Evolutionary conservation across 257 asterid genomes (phyloP).

Genomic region (Lantana camara): DNA sequence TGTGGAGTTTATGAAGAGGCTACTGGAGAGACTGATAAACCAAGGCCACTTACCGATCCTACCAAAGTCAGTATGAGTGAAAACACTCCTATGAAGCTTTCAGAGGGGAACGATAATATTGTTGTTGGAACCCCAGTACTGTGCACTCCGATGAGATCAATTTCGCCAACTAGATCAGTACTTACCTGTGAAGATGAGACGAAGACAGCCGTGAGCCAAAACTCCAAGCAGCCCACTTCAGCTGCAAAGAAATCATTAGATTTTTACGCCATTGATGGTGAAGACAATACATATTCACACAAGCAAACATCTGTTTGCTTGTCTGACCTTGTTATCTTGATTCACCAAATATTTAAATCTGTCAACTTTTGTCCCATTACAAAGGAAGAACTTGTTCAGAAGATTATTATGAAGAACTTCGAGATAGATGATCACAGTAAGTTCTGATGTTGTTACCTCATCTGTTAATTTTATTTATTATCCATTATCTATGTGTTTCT

Average conservation of each 20-base stretch:
- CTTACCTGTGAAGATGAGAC: constrained; percentile 62
- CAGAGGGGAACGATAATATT: constrained; percentile 32
- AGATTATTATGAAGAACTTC: constrained; percentile 65
- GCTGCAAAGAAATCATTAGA: constrained; percentile 71
- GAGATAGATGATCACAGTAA: constrained; percentile 64
- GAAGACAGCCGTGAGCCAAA: constrained; percentile 49
- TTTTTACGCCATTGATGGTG: constrained; percentile 45
- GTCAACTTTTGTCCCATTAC: constrained; percentile 65
- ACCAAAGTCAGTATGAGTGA: constrained; percentile 35
- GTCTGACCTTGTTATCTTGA: constrained; percentile 58
- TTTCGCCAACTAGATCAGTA: constrained; percentile 41
- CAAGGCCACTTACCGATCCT: constrained; percentile 33
- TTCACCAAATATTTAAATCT: constrained; percentile 66
- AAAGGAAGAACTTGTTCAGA: constrained; percentile 86
- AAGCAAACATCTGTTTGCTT: constrained; percentile 44
- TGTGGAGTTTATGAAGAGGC: constrained; percentile 35
- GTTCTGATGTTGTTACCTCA: constrained; percentile 33
- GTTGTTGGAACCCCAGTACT: constrained; percentile 70
- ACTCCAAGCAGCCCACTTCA: constrained; percentile 40
- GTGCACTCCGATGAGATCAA: constrained; percentile 65
- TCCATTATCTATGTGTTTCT: background rate
- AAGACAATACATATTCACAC: constrained; percentile 33
- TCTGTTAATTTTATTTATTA: no score
- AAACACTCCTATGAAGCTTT: constrained; percentile 70
- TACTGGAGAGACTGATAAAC: constrained; percentile 34